These are phyloP conservation scores for Acephala macrosclerotiorum DNA, from an alignment of 2,329 filamentous ascomycete species.

Conservation along the genomic window DNA sequence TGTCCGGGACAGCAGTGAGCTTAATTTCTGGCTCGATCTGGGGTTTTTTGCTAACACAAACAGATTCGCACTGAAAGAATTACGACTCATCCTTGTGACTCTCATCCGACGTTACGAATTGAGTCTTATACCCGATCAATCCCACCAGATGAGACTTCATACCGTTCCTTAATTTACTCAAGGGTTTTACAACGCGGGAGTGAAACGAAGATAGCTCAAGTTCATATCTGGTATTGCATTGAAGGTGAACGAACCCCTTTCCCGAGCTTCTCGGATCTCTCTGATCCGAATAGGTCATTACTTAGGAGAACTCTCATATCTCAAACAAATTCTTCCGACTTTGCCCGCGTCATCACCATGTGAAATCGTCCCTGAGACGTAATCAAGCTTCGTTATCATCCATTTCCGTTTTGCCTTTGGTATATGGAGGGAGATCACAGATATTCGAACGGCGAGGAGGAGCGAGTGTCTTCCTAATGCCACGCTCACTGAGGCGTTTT, in stretches of 20 bases:
- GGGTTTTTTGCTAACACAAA: neutral
- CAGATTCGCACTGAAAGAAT: conserved; percentile 38
- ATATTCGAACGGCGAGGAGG: neutral
- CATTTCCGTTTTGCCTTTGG: neutral
- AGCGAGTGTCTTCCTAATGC: neutral
- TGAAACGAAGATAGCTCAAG: conserved; percentile 21
- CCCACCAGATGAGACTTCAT: conserved; percentile 31
- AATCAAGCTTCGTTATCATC: neutral
- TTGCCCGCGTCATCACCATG: neutral
- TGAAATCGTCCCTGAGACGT: neutral
- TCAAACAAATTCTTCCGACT: conserved; percentile 3
- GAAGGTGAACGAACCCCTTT: neutral
- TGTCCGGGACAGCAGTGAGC: conserved; percentile 44
- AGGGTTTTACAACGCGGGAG: conserved; percentile 30
- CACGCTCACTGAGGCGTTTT: neutral
- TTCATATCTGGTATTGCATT: neutral
- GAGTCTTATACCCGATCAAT: conserved; percentile 29
- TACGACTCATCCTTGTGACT: conserved; percentile 34
- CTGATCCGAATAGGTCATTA: neutral
- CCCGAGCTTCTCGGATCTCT: neutral
- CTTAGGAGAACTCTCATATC: neutral
- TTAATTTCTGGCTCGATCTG: neutral
- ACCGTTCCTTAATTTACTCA: conserved; percentile 33
- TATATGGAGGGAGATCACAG: neutral
- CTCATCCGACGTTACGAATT: conserved; percentile 33